Base-by-base conservation (phyloP, 202 grass and related monocot species). In the Schoenoplectus triqueter region DNA sequence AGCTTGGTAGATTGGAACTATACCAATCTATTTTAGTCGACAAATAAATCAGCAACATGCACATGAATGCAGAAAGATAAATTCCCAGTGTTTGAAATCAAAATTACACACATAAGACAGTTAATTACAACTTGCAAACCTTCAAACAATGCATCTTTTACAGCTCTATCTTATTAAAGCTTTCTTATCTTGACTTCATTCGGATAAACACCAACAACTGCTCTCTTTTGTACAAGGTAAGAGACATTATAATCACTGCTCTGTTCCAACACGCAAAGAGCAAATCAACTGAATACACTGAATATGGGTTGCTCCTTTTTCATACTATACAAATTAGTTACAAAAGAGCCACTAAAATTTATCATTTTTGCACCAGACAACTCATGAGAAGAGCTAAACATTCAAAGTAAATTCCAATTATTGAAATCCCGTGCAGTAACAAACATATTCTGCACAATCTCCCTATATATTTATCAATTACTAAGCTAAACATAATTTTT, bases 211-310 rank as follows among this genome's bases (percentile, higher is more conserved):
- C 66, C 48, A 71, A 71, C 13, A 71, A 19, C 42, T 69, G 81
- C 64, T 70, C 46, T 41, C 66, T 71, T 83, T 83, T 71, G 81
- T 83, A 83, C 65, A 83, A 83, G 39, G 64, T n/a, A 71, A 56
- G 21, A 70, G 48, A 83, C 11, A 71, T 71, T 41, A 69, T 13
- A 61, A 45, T 40, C 5, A 14, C 5, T 79, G 13, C 19, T 39
- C 14, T 6, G 39, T 79, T 61, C 51, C 11, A n/a, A 68, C 5
- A 39, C 13, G 9, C 49, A 42, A 66, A 41, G 49, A 83, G 64
- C 81, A 83, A 77, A 46, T 69, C 7, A 42, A 60, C 11, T 1
- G 13, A 83, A 57, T 45, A 69, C 49, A 55, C 65, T 68, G 63
- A 83, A 69, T 6, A 55, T 18, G 2, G 55, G 39, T 51, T 55